Percentiles rank a stretch among this genome's conserved stretches.
Evolutionary conservation across 805 yeast species (phyloP).

Genomic region (Sugiyamaella boreocaroliniensis): DNA sequence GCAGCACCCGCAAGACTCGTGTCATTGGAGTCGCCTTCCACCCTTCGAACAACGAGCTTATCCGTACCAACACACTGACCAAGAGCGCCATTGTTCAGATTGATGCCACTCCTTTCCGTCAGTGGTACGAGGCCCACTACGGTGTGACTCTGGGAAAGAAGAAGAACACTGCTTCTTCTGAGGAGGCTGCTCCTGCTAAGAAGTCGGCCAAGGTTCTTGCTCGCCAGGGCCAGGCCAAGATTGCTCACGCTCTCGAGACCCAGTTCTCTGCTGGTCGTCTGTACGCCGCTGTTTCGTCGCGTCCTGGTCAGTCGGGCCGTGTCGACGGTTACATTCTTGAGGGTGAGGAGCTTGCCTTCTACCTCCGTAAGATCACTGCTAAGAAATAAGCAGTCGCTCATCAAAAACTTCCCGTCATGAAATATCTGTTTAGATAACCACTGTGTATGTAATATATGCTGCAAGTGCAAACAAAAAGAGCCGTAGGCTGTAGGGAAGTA

Average conservation of each 20-base stretch:
- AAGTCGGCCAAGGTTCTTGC: conserved; percentile 87
- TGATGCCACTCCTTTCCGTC: conserved; percentile 99
- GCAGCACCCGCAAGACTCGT: conserved; percentile 98
- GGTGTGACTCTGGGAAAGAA: conserved; percentile 91
- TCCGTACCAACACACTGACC: conserved; percentile 99
- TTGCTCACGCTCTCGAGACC: conserved; percentile 85
- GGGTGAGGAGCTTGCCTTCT: conserved; percentile 99
- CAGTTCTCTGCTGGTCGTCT: conserved; percentile 99
- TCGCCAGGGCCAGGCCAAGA: conserved; percentile 77
- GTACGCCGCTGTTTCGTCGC: conserved; percentile 96
- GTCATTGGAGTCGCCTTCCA: conserved; percentile 96
- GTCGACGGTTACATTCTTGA: conserved; percentile 99
- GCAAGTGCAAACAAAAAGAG: neutral
- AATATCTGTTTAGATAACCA: neutral
- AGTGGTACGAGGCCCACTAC: conserved; percentile 98
- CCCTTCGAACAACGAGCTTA: conserved; percentile 99
- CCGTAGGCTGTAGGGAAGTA: neutral
- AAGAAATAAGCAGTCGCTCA: conserved; percentile 65
- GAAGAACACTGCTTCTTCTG: conserved; percentile 37
- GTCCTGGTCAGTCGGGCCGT: conserved; percentile 99
- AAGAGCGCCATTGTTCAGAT: conserved; percentile 98
- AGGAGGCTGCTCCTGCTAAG: conserved; percentile 43
- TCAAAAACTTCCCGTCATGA: neutral
- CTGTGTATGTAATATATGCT: neutral
- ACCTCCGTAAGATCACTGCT: conserved; percentile 99